A percentile compares a stretch with the other conserved stretches of the same genome.
Evolutionary conservation across 2,329 filamentous ascomycete genomes (phyloP).

Genomic region (Ophiognomonia clavigignenti-juglandacearum): DNA sequence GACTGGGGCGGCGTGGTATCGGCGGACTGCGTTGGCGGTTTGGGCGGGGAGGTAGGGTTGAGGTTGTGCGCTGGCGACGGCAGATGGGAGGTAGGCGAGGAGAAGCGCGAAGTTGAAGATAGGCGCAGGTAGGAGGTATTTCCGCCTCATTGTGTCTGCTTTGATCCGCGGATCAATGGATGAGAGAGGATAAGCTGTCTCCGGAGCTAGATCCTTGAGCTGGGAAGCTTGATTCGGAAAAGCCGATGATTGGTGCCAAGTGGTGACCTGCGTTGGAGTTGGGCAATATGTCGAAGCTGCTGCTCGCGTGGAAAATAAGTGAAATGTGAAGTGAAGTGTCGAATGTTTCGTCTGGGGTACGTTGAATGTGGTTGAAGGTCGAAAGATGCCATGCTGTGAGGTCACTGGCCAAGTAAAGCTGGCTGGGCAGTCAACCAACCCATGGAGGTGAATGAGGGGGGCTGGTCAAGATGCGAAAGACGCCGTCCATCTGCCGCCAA

Average conservation of each 20-base stretch:
- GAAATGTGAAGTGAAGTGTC: no score
- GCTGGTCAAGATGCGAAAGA: no score
- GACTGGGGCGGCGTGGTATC: conserved; percentile 9
- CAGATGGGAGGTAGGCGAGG: conserved; percentile 14
- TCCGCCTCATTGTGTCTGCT: conserved; percentile 12
- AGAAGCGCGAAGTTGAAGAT: conserved; percentile 8
- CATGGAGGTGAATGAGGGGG: no score
- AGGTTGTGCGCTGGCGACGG: conserved; percentile 19
- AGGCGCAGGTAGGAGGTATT: conserved; percentile 1
- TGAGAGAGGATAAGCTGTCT: not conserved
- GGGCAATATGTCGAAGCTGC: no score
- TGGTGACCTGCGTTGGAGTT: no score
- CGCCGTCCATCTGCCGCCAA: no score
- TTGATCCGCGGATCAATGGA: not conserved
- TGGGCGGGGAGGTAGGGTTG: conserved; percentile 26
- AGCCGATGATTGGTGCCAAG: not conserved
- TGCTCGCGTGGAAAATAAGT: no score
- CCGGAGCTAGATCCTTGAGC: conserved; percentile 1
- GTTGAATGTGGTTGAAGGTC: no score
- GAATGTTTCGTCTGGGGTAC: no score
- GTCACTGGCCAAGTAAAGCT: no score
- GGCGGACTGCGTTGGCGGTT: conserved; percentile 18
- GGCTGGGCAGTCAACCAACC: no score
- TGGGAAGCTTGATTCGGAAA: not conserved
- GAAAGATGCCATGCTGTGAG: no score